Base-by-base conservation (phyloP, 202 grass and related monocot genomes). In the Zizania palustris region DNA sequence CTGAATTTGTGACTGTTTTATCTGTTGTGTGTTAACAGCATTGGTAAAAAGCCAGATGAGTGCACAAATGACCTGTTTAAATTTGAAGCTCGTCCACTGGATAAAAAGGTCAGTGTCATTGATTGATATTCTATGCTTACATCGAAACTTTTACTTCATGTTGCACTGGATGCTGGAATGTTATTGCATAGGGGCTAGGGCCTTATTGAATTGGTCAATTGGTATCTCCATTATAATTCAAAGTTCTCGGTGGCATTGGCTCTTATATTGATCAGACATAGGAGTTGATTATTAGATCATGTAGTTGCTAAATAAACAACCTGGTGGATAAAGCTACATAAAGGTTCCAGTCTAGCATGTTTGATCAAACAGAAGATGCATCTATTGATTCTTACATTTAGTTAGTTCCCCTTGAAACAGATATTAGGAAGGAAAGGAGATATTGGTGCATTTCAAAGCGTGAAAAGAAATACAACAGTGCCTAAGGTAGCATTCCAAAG, bases 51-150 rank as follows among this genome's bases (percentile, higher is more conserved):
- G 43, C 5, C 20, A 22, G 68, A 78, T 57, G 84, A 90, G 56
- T 73, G 36, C 62, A 90, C 78, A 72, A 68, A 60, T 44, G 82
- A 45, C 36, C 11, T 78, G 51, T 90, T 81, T 63, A 87, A 87
- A 87, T 99, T 96, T 83, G 87, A 87, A 85, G 85, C 96, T 50
- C 74, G 46, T 35, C 54, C 77, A 3, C 11, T 88, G 62, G 79
- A 93, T 93, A 92, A 83, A 72, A 99, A 96, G 89, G 96, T 99
- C 89, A 35, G 20, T 68, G 42, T 5, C 19, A 12, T 72, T 54
- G 6, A 59, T 34, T 53, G 7, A 36, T 43, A 42, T 69, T 64
- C 2, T 67, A 8, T 68, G 5, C 75, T 55, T 41, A 44, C 3
- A 53, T 77, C 37, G 28, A 50, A 77, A 18, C 3, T 63, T 80